Percentiles rank a stretch among this genome's conserved stretches.
These are phyloP conservation scores for Colletotrichum sp. DNA, from an alignment of 2,329 filamentous ascomycete species.

Conservation along the genomic window DNA sequence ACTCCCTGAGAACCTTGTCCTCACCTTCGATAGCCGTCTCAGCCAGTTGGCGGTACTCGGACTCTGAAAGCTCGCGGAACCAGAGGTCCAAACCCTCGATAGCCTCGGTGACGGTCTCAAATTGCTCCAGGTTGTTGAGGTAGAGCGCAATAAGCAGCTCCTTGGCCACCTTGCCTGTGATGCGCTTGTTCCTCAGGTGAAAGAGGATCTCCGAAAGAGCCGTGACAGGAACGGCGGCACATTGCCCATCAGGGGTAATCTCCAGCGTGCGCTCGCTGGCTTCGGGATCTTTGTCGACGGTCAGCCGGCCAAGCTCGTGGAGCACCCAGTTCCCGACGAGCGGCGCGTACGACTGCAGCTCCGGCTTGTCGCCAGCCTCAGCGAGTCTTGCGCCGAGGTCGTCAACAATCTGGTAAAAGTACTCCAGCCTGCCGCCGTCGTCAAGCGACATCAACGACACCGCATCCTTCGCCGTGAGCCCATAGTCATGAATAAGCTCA, in stretches of 20 bases:
- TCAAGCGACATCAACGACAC: slow-evolving; percentile 79
- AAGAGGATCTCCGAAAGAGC: slow-evolving; percentile 57
- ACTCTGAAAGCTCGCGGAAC: slow-evolving; percentile 55
- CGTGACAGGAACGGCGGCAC: slow-evolving; percentile 46
- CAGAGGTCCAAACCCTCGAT: slow-evolving; percentile 55
- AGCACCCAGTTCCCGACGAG: slow-evolving; percentile 71
- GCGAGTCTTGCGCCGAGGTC: slow-evolving; percentile 38
- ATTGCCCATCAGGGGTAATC: slow-evolving; percentile 55
- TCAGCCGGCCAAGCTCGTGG: slow-evolving; percentile 75
- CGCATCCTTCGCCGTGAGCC: slow-evolving; percentile 81
- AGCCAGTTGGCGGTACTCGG: slow-evolving; percentile 55
- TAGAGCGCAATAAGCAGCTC: slow-evolving; percentile 60
- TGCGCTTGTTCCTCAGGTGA: slow-evolving; percentile 51
- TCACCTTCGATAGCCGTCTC: slow-evolving; percentile 48
- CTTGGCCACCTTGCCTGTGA: slow-evolving; percentile 63
- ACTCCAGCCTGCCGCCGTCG: slow-evolving; percentile 79
- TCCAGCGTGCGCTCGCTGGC: slow-evolving; percentile 9
- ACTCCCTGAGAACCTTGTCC: slow-evolving; percentile 50
- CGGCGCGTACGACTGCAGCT: slow-evolving; percentile 43
- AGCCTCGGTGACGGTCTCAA: slow-evolving; percentile 41
- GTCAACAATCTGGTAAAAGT: slow-evolving; percentile 73
- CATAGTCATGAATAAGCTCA: slow-evolving; percentile 65
- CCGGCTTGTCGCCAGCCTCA: slow-evolving; percentile 20
- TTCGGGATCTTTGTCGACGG: slow-evolving; percentile 49
- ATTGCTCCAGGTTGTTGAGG: slow-evolving; percentile 47